These are phyloP conservation scores for Chloranthus sessilifolius DNA, from an alignment of 164 flowering plant genomes.

Conservation along the genomic window DNA sequence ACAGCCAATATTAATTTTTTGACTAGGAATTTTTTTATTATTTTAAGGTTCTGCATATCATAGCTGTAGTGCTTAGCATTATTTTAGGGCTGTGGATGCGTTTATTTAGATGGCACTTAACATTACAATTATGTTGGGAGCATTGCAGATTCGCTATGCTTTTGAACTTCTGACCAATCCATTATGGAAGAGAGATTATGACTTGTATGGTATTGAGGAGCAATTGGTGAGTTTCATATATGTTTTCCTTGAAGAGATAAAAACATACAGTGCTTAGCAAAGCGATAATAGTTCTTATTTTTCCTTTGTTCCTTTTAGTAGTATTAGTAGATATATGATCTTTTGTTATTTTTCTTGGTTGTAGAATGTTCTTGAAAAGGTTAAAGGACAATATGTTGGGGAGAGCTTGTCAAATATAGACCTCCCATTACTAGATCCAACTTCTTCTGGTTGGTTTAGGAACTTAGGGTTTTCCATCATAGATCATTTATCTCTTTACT, in stretches of 20 bases:
- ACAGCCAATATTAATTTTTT: too few species aligned
- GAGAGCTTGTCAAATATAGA: constrained; percentile 32
- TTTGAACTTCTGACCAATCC: constrained; percentile 78
- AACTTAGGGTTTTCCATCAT: constrained; percentile 7
- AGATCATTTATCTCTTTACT: neutral
- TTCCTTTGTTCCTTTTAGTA: neutral
- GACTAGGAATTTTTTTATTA: too few species aligned
- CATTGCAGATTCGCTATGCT: constrained; percentile 67
- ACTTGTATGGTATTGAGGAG: constrained; percentile 65
- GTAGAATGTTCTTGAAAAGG: constrained; percentile 58
- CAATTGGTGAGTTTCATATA: constrained; percentile 46
- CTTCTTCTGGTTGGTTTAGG: constrained; percentile 54
- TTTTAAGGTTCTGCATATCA: too few species aligned
- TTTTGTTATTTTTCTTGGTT: constrained; percentile 7
- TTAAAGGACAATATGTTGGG: constrained; percentile 33
- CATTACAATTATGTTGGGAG: neutral
- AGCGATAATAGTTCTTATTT: neutral
- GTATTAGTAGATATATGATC: neutral
- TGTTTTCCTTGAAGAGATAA: neutral
- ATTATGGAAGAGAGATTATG: constrained; percentile 88
- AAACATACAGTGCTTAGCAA: neutral
- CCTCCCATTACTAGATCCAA: constrained; percentile 52
- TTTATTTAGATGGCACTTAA: too few species aligned
- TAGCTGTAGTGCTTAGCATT: too few species aligned
- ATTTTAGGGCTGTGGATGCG: too few species aligned